Evolutionary conservation across 2,329 filamentous ascomycete species (phyloP), one percentile per base, ranked within the genome.

Genomic region (Trichoderma atrobrunneum): DNA sequence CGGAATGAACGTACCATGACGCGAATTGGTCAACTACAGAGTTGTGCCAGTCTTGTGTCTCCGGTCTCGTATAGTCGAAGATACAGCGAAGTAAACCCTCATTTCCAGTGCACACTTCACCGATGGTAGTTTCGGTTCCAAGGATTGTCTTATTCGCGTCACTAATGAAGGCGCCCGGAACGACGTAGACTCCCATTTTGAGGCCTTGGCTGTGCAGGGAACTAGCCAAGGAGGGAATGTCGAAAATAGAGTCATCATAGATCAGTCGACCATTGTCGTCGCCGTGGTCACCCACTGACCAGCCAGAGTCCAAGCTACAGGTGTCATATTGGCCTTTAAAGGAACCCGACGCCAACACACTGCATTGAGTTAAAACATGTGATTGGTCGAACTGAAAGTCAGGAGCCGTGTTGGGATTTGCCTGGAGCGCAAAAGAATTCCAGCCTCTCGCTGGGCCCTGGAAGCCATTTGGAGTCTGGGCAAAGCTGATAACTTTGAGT

Each of bases 221-320:
- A 26, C 67, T 70, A 6, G 73, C 73, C 6, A 75, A 30, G 12
- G 69, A 36, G 7, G 74, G 74, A 12, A 75, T 74, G 66, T 73
- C 70, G 56, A 74, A 75, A n/a, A 69, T 54, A 21, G 61, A 26
- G 10, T 59, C 26, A 21, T 75, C 74, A 34, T 75, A 75, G 10
- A 73, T 72, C 21, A 74, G 72, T 21, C 73, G 43, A 7, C 74
- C 74, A n/a, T 72, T 48, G 24, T 75, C 73, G 48, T 75, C 74
- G 28, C 74, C 74, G 63, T 75, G 70, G 21, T 54, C 71, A 51
- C 73, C 74, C 34, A 74, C 74, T 7, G 74, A 75, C 73, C 74
- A 75, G 71, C 74, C 74, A 21, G 74, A 74, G 24, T 75, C 74
- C 18, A 75, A 54, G 48, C 74, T 74, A 39, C 74, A 75, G 69